phyloP scores from a whole-genome alignment of 495 filamentous ascomycete genomes.

The Neurospora sp. region DNA sequence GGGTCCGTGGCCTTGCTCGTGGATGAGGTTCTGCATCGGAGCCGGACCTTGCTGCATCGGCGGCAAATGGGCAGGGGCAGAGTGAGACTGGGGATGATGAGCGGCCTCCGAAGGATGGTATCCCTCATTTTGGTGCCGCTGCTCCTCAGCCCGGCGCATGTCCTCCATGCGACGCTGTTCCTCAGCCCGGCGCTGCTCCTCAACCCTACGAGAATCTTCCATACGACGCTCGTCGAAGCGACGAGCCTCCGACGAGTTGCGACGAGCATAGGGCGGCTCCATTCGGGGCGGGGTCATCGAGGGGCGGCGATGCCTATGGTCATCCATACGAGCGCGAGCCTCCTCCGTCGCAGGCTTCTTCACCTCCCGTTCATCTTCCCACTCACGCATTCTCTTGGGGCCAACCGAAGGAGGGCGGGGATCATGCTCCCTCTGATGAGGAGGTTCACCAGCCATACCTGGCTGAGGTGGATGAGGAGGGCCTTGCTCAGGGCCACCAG shows the following conservation, averaged over 20 bases:
- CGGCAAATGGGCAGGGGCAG: conserved; percentile 59
- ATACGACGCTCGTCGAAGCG: conserved; percentile 44
- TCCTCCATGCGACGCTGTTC: conserved; percentile 33
- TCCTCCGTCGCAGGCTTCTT: conserved; percentile 90
- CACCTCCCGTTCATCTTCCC: conserved; percentile 70
- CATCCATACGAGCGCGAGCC: conserved; percentile 73
- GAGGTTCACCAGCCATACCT: conserved; percentile 62
- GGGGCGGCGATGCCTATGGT: conserved; percentile 65
- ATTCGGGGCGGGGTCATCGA: conserved; percentile 52
- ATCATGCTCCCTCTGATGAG: conserved; percentile 61
- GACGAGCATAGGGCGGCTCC: conserved; percentile 45
- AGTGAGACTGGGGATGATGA: conserved; percentile 64
- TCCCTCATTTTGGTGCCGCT: conserved; percentile 58
- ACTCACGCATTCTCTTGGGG: conserved; percentile 79
- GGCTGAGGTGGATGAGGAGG: conserved; percentile 63
- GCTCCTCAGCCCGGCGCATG: conserved; percentile 47
- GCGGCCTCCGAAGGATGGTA: conserved; percentile 89
- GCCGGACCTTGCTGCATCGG: conserved; percentile 54
- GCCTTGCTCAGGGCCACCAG: conserved; percentile 63
- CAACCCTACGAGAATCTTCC: conserved; percentile 30
- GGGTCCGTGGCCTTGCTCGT: conserved; percentile 31
- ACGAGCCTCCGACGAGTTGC: conserved; percentile 70
- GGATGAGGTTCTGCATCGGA: conserved; percentile 48
- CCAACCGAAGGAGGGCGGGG: conserved; percentile 62
- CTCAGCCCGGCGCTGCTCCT: conserved; percentile 43